phyloP scores from a whole-genome alignment of 2,329 filamentous ascomycete genomes.

The Mariannaea sp. region DNA sequence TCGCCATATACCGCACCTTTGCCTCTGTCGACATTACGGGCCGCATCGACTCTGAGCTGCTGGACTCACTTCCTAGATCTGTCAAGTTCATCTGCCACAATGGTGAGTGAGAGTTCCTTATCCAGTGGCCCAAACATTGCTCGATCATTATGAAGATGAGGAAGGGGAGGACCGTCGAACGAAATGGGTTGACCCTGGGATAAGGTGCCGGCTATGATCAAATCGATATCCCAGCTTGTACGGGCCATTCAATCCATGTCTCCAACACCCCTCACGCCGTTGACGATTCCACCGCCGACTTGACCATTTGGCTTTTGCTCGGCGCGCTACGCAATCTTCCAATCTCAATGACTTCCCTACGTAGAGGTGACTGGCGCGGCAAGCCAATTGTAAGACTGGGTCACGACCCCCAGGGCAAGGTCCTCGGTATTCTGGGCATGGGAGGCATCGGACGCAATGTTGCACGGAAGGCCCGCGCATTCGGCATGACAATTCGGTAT shows the following conservation, averaged over 20 bases:
- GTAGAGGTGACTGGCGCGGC: slow-evolving; percentile 71
- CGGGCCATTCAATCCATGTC: slow-evolving; percentile 67
- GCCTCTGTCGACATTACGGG: slow-evolving; percentile 68
- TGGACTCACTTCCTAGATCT: slow-evolving; percentile 59
- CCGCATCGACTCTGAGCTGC: slow-evolving; percentile 70
- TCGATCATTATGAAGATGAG: no score
- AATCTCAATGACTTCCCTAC: slow-evolving; percentile 65
- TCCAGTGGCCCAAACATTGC: neutral
- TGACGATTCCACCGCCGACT: slow-evolving; percentile 82
- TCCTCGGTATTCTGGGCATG: slow-evolving; percentile 83
- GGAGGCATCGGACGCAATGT: slow-evolving; percentile 82
- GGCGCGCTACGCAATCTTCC: slow-evolving; percentile 79
- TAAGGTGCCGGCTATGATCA: slow-evolving; percentile 77
- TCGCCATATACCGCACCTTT: slow-evolving; percentile 74
- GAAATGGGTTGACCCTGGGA: no score
- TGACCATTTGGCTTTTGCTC: slow-evolving; percentile 79
- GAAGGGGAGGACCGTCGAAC: no score
- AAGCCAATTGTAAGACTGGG: slow-evolving; percentile 61
- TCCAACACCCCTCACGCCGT: slow-evolving; percentile 83
- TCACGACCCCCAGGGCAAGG: slow-evolving; percentile 78
- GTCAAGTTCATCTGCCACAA: slow-evolving; percentile 66
- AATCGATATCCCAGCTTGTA: slow-evolving; percentile 75
- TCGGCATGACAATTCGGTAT: slow-evolving; percentile 78
- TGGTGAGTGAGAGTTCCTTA: slow-evolving; percentile 45
- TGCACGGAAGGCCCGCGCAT: slow-evolving; percentile 73